Evolutionary conservation across 2,329 filamentous ascomycete species (phyloP).

Genomic region (Penicillium janthinellum): DNA sequence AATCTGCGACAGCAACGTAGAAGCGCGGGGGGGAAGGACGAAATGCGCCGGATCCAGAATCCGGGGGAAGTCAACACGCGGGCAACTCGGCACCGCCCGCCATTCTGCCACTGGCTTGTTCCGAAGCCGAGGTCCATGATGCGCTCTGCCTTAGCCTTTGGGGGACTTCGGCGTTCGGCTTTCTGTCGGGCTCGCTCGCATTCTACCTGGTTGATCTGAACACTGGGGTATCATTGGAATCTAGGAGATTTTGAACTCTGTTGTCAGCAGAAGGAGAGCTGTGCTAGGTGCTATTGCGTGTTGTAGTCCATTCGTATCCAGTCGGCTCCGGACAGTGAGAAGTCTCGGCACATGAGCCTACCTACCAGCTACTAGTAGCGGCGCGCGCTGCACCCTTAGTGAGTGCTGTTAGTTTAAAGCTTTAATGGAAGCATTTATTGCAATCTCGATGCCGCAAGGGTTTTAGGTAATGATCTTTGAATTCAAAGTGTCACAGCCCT

Average conservation of each 20-base stretch:
- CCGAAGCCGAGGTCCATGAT: constrained; percentile 40
- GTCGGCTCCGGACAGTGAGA: not conserved
- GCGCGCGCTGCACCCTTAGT: not conserved
- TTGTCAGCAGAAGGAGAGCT: not conserved
- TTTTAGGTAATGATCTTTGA: no score
- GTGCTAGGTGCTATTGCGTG: not conserved
- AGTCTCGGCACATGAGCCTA: constrained; percentile 8
- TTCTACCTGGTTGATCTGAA: not conserved
- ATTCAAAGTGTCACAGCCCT: no score
- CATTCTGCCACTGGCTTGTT: constrained; percentile 31
- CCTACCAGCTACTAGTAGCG: not conserved
- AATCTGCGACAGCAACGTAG: not conserved
- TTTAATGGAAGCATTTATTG: no score
- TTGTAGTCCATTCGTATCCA: no score
- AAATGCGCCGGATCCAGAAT: constrained; percentile 30
- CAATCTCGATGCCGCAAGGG: no score
- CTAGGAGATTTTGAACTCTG: not conserved
- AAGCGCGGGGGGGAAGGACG: constrained; percentile 14
- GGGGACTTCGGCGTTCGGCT: constrained; percentile 1
- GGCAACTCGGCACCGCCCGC: constrained; percentile 35
- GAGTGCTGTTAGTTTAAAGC: not conserved
- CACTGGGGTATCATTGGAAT: no score
- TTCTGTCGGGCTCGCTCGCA: not conserved
- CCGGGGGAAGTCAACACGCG: constrained; percentile 33
- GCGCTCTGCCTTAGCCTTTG: not conserved